phyloP scores from a whole-genome alignment of 2,329 filamentous ascomycete species.

The Zalaria obscura region DNA sequence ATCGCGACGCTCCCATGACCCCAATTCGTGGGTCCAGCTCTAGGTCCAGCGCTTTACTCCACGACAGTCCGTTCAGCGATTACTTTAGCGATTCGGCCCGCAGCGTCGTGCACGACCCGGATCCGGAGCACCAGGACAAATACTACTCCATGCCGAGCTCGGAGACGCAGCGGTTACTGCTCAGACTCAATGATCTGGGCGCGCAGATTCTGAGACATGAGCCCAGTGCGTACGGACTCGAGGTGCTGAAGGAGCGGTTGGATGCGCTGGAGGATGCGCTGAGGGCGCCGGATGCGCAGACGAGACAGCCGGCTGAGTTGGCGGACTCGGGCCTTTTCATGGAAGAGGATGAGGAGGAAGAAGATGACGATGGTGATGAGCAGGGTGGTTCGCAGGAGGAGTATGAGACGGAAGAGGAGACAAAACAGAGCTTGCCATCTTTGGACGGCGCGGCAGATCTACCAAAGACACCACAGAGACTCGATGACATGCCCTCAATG shows the following conservation, averaged over 20 bases:
- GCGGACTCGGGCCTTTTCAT: constrained; percentile 15
- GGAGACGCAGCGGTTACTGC: constrained; percentile 19
- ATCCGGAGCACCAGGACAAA: constrained; percentile 4
- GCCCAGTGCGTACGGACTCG: constrained; percentile 1
- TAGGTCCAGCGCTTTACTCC: constrained; percentile 5
- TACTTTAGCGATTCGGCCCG: constrained; percentile 24
- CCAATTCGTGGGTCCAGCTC: constrained; percentile 5
- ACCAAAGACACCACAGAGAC: neutral
- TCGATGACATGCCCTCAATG: neutral
- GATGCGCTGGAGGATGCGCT: constrained; percentile 18
- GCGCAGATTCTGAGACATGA: constrained; percentile 18
- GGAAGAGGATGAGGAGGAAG: neutral
- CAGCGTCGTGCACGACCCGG: constrained; percentile 7
- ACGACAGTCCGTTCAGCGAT: constrained; percentile 25
- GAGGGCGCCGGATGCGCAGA: constrained; percentile 10
- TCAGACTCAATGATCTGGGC: constrained; percentile 22
- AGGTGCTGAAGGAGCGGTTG: constrained; percentile 11
- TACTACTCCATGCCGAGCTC: constrained; percentile 10
- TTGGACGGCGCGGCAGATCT: neutral
- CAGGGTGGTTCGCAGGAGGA: constrained; percentile 1
- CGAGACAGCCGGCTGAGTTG: constrained; percentile 10
- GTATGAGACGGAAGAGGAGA: constrained; percentile 6
- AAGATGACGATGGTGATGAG: neutral
- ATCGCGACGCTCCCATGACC: constrained; percentile 6
- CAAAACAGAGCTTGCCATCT: neutral